Percentiles rank a stretch among this genome's conserved stretches.
Evolutionary conservation across 441 rosid genomes (phyloP).

Genomic region (Gossypium gossypioides): DNA sequence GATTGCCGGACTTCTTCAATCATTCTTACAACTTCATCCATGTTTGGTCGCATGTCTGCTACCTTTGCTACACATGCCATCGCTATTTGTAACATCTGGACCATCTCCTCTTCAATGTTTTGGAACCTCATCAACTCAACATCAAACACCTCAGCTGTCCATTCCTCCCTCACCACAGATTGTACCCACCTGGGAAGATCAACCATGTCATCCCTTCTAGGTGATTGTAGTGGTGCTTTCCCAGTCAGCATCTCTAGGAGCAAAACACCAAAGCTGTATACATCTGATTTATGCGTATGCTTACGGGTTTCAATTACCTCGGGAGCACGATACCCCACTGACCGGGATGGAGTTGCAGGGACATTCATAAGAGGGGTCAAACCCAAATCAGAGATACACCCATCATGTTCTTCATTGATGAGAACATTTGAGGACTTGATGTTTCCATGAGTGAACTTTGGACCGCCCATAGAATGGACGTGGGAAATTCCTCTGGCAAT

Average conservation of each 20-base stretch:
- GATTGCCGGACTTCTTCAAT: conserved; percentile 52
- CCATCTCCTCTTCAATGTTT: conserved; percentile 68
- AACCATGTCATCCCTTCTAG: conserved; percentile 52
- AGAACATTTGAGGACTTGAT: conserved; percentile 58
- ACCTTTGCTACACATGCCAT: conserved; percentile 55
- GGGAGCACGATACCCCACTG: conserved; percentile 59
- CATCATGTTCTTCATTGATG: conserved; percentile 38
- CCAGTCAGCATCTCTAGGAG: conserved; percentile 62
- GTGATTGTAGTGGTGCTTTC: conserved; percentile 53
- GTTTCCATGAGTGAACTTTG: conserved; percentile 57
- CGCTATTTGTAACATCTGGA: conserved; percentile 64
- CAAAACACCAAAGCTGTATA: conserved; percentile 61
- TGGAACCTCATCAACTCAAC: conserved; percentile 58
- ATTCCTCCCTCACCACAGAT: conserved; percentile 67
- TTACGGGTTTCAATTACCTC: conserved; percentile 58
- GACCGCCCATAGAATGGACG: conserved; percentile 44
- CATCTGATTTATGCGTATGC: conserved; percentile 53
- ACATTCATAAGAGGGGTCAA: conserved; percentile 46
- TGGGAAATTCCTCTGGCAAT: conserved; percentile 52
- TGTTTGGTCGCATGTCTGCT: conserved; percentile 51
- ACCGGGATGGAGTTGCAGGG: conserved; percentile 35
- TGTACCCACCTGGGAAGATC: conserved; percentile 74
- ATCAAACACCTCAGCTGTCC: conserved; percentile 74
- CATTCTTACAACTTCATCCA: conserved; percentile 55
- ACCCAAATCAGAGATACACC: conserved; percentile 49